Conservation (phyloP, 2,329 filamentous ascomycete species). For the Metarhizium rileyi region DNA sequence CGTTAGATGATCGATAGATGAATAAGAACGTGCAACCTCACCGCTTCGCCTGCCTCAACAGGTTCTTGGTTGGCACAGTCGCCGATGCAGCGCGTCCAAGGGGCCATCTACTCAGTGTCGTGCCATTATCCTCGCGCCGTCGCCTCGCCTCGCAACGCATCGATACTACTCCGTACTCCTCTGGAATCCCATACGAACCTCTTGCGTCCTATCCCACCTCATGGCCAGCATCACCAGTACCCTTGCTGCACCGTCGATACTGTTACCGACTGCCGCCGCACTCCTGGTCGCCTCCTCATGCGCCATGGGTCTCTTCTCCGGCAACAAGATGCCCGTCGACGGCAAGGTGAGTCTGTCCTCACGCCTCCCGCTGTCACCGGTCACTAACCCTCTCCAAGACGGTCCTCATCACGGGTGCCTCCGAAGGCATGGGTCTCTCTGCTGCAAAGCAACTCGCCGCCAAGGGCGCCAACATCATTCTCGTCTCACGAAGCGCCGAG, state of each 20-base stretch:
- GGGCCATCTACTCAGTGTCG: too few relatives aligned
- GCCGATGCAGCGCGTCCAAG: too few relatives aligned
- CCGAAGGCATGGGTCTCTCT: constrained; percentile 81
- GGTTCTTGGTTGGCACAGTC: too few relatives aligned
- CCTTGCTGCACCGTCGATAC: constrained; percentile 8
- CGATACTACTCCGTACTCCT: too few relatives aligned
- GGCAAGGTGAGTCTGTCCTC: constrained; percentile 55
- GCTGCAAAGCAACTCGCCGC: constrained; percentile 64
- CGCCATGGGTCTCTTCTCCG: constrained; percentile 58
- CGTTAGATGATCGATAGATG: too few relatives aligned
- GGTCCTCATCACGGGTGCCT: constrained; percentile 79
- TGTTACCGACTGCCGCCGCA: constrained; percentile 21
- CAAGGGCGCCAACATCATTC: constrained; percentile 78
- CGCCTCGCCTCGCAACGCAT: too few relatives aligned
- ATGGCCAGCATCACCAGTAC: background rate
- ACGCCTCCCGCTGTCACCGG: constrained; percentile 3
- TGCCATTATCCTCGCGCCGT: too few relatives aligned
- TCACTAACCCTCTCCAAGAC: constrained; percentile 45
- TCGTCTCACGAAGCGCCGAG: constrained; percentile 66
- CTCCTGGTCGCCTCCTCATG: constrained; percentile 21
- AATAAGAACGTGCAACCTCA: too few relatives aligned
- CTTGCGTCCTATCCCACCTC: background rate
- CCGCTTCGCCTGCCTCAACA: too few relatives aligned
- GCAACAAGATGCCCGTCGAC: constrained; percentile 72
- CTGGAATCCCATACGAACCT: too few relatives aligned